phyloP scores from a whole-genome alignment of 1,284 basidiomycete species.

The Malassezia equina region DNA sequence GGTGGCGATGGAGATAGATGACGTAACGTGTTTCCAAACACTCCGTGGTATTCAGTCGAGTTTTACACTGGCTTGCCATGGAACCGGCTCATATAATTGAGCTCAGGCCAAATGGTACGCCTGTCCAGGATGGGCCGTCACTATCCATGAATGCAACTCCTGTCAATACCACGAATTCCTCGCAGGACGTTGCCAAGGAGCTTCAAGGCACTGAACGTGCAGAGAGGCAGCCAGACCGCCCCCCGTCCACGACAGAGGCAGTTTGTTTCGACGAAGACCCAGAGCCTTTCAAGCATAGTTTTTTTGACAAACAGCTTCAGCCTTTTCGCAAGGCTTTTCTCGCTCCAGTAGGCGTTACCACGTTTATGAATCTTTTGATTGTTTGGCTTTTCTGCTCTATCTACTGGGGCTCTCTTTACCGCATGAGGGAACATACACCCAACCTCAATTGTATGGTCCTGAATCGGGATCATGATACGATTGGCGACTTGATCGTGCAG shows the following conservation, averaged over 20 bases:
- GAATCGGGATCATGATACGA: slow-evolving; percentile 27
- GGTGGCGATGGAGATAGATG: too few species aligned
- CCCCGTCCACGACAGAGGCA: too few species aligned
- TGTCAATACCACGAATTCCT: too few species aligned
- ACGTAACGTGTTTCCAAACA: too few species aligned
- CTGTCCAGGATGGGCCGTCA: neutral
- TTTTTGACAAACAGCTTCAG: slow-evolving; percentile 4
- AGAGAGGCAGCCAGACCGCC: neutral
- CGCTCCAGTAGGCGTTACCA: slow-evolving; percentile 14
- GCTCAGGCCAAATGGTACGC: neutral
- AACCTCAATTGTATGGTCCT: slow-evolving; percentile 31
- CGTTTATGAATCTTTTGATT: slow-evolving; percentile 22
- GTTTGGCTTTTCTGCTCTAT: slow-evolving; percentile 31
- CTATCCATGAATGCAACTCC: too few species aligned
- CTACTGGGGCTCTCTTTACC: slow-evolving; percentile 41
- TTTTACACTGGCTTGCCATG: neutral
- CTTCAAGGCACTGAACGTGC: neutral
- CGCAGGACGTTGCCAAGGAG: neutral
- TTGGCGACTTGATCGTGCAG: slow-evolving; percentile 24
- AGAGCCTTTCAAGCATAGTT: slow-evolving; percentile 2
- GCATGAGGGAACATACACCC: slow-evolving; percentile 22
- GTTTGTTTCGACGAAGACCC: too few species aligned
- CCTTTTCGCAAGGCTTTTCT: neutral
- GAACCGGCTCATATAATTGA: neutral
- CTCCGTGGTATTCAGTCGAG: too few species aligned